A percentile compares a stretch with the other conserved stretches of the same genome.
Evolutionary conservation across 1,139 yeast species (phyloP).

Genomic region (Candida tropicalis): DNA sequence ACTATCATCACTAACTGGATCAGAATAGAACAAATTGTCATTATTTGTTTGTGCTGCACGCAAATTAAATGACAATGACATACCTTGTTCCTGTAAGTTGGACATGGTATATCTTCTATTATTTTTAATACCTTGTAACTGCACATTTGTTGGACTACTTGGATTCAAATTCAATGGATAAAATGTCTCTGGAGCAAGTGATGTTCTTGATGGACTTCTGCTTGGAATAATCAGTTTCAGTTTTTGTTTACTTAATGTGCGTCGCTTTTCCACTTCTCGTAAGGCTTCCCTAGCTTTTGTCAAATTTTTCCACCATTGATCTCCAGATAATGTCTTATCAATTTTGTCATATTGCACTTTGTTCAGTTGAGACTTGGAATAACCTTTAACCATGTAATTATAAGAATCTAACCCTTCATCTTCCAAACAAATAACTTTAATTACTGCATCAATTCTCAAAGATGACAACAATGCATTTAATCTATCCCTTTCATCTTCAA

Average conservation of each 20-base stretch:
- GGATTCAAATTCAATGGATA: constrained; percentile 30
- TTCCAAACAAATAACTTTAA: constrained; percentile 69
- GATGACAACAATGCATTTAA: constrained; percentile 66
- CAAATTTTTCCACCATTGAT: constrained; percentile 70
- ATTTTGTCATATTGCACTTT: constrained; percentile 32
- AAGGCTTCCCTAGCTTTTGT: constrained; percentile 54
- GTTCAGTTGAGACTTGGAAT: constrained; percentile 29
- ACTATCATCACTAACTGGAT: constrained; percentile 27
- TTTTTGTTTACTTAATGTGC: constrained; percentile 19
- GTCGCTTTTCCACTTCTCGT: constrained; percentile 36
- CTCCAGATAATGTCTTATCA: constrained; percentile 35
- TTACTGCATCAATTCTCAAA: constrained; percentile 78
- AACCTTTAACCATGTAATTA: constrained; percentile 77
- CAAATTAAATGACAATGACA: constrained; percentile 67
- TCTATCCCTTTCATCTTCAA: constrained; percentile 67
- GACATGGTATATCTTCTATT: constrained; percentile 54
- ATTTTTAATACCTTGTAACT: constrained; percentile 23
- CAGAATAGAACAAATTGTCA: constrained; percentile 28
- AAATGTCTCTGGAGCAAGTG: constrained; percentile 17
- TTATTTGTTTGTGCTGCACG: constrained; percentile 43
- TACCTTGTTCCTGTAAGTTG: constrained; percentile 69
- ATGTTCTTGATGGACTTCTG: constrained; percentile 12
- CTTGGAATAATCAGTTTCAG: constrained; percentile 7
- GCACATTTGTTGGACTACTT: constrained; percentile 17
- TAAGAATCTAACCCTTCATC: constrained; percentile 64